Percentiles rank a stretch among this genome's conserved stretches.
These are phyloP conservation scores for Penicillium diatomitis DNA, from an alignment of 495 filamentous ascomycete species.

Conservation along the genomic window DNA sequence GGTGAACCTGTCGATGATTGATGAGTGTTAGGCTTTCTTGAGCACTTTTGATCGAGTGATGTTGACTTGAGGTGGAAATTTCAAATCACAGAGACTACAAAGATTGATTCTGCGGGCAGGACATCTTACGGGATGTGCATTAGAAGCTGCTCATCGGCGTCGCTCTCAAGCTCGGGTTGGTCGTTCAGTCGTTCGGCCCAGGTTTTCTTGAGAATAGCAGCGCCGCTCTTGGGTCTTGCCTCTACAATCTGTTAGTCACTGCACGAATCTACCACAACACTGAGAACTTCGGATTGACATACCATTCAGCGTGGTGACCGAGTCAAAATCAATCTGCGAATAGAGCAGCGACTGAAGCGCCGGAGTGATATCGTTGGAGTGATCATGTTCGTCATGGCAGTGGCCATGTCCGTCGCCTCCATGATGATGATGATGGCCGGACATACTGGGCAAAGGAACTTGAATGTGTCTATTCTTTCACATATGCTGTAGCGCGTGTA, in stretches of 20 bases:
- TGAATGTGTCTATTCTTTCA: too few relatives aligned
- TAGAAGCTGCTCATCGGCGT: constrained; percentile 87
- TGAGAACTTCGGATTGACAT: background rate
- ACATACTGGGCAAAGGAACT: constrained; percentile 18
- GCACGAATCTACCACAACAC: background rate
- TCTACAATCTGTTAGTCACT: constrained; percentile 28
- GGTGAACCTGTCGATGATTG: constrained; percentile 59
- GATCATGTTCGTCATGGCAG: constrained; percentile 54
- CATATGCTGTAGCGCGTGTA: too few relatives aligned
- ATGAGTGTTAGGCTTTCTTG: background rate
- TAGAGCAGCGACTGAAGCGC: constrained; percentile 83
- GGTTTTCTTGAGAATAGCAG: constrained; percentile 74
- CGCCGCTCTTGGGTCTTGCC: constrained; percentile 53
- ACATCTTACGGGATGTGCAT: constrained; percentile 77
- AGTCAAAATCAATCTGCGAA: constrained; percentile 81
- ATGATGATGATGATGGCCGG: constrained; percentile 36
- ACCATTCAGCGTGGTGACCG: constrained; percentile 77
- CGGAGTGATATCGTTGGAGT: constrained; percentile 84
- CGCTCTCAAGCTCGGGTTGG: constrained; percentile 68
- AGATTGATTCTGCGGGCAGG: background rate
- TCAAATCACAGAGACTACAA: too few relatives aligned
- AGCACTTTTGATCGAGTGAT: too few relatives aligned
- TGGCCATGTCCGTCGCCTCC: constrained; percentile 33
- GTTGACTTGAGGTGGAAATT: too few relatives aligned
- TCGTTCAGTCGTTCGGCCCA: constrained; percentile 70